Conservation (phyloP, 441 rosid genomes). For the Populus trichocarpa region DNA sequence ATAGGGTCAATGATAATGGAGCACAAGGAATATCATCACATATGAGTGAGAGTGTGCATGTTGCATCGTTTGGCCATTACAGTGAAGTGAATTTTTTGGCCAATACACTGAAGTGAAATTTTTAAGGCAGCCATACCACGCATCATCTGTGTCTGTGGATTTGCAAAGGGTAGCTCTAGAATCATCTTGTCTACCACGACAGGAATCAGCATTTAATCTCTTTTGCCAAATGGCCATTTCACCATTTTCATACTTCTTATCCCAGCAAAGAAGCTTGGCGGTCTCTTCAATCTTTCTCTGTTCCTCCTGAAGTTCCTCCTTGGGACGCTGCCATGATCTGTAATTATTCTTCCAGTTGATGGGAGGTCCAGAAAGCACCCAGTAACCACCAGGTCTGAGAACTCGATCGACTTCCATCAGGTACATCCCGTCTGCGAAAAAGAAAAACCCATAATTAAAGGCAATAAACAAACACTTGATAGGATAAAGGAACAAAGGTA, state of each 20-base stretch:
- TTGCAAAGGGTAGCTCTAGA: conserved; percentile 67
- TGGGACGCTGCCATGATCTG: conserved; percentile 77
- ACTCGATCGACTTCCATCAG: conserved; percentile 91
- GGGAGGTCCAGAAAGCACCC: conserved; percentile 95
- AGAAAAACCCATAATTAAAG: conserved; percentile 18
- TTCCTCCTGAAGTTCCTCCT: conserved; percentile 69
- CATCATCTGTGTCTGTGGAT: conserved; percentile 65
- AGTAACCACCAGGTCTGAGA: conserved; percentile 89
- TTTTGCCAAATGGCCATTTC: conserved; percentile 82
- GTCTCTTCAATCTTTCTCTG: conserved; percentile 73
- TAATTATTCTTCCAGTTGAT: conserved; percentile 77
- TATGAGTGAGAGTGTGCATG: too few relatives aligned
- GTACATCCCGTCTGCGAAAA: conserved; percentile 63
- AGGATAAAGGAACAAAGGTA: background rate
- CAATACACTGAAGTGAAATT: conserved; percentile 2
- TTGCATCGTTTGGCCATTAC: background rate
- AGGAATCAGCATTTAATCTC: conserved; percentile 56
- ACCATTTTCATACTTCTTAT: conserved; percentile 82
- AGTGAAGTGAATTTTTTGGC: background rate
- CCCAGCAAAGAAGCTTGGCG: conserved; percentile 85
- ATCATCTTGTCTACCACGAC: conserved; percentile 54
- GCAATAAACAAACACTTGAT: conserved; percentile 6
- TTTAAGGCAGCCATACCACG: conserved; percentile 49
- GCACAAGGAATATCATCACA: background rate
- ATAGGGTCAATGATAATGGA: background rate